Conservation (phyloP, 805 yeast genomes). For the Lachancea fermentati region DNA sequence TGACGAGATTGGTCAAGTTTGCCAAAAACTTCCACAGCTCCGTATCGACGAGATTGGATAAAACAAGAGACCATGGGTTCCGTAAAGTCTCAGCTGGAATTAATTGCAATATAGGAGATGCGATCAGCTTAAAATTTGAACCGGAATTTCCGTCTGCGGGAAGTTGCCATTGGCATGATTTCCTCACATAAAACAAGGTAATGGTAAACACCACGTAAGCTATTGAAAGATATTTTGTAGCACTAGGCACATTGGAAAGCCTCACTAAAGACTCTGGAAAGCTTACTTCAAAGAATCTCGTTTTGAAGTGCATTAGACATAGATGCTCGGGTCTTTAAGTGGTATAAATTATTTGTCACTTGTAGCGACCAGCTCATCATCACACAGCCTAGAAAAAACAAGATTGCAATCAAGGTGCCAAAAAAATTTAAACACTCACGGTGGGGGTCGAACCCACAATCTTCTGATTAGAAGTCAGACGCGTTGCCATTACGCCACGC, state of each 20-base stretch:
- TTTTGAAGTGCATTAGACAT: slow-evolving; percentile 13
- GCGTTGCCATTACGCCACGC: slow-evolving; percentile 55
- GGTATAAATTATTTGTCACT: too few species aligned
- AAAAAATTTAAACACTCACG: slow-evolving; percentile 37
- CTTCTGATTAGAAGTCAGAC: slow-evolving; percentile 53
- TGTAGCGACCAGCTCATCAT: too few species aligned
- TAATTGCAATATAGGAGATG: slow-evolving; percentile 56
- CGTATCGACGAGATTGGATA: slow-evolving; percentile 62
- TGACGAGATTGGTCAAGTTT: slow-evolving; percentile 43
- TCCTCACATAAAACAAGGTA: slow-evolving; percentile 39
- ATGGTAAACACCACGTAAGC: slow-evolving; percentile 38
- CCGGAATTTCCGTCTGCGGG: slow-evolving; percentile 18
- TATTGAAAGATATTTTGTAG: slow-evolving; percentile 42
- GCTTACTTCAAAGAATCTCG: slow-evolving; percentile 18
- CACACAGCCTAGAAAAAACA: too few species aligned
- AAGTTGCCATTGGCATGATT: slow-evolving; percentile 30
- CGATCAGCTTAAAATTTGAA: slow-evolving; percentile 37
- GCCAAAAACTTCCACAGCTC: slow-evolving; percentile 41
- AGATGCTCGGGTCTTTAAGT: neutral
- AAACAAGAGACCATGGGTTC: slow-evolving; percentile 60
- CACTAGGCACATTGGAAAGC: slow-evolving; percentile 36
- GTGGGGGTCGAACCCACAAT: slow-evolving; percentile 53
- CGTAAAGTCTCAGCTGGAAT: slow-evolving; percentile 51
- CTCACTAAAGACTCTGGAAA: slow-evolving; percentile 18
- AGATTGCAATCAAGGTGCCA: too few species aligned